Conservation (phyloP, 2,329 filamentous ascomycete genomes). For the Aureobasidium zeae region DNA sequence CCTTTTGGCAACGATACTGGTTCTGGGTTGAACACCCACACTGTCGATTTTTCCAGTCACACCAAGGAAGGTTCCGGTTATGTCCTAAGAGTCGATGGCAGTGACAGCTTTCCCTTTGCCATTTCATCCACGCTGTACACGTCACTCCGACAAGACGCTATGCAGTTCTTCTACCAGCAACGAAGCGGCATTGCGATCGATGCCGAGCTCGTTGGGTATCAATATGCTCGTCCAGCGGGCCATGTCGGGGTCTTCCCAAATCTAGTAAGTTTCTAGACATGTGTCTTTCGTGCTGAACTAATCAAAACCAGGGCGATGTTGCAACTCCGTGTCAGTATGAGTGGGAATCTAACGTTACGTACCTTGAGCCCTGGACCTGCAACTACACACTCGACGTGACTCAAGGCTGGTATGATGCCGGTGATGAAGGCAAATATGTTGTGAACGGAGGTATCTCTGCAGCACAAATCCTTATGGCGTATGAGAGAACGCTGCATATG, state of each 20-base stretch:
- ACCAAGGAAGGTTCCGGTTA: conserved; percentile 1
- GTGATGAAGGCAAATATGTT: conserved; percentile 17
- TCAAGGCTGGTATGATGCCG: conserved; percentile 17
- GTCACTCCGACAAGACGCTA: conserved; percentile 13
- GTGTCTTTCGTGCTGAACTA: background rate
- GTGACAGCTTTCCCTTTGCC: conserved; percentile 12
- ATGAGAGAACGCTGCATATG: conserved; percentile 11
- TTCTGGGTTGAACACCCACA: conserved; percentile 12
- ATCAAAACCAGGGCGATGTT: conserved; percentile 12
- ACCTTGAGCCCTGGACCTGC: conserved; percentile 17
- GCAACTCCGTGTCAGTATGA: conserved; percentile 14
- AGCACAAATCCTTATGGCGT: conserved; percentile 16
- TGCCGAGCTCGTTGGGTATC: conserved; percentile 10
- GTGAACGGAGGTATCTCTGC: conserved; percentile 17
- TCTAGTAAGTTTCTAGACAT: background rate
- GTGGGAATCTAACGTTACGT: conserved; percentile 15
- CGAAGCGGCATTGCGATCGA: conserved; percentile 17
- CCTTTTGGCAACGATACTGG: conserved; percentile 12
- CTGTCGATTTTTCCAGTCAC: conserved; percentile 12
- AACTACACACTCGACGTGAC: conserved; percentile 17
- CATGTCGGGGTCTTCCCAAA: conserved; percentile 15
- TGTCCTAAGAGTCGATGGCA: background rate
- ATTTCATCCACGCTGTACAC: conserved; percentile 12
- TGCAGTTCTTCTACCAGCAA: conserved; percentile 18
- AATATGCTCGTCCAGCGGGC: conserved; percentile 16